Percentiles rank a stretch among this genome's conserved stretches.
Evolutionary conservation across 2,329 filamentous ascomycete species (phyloP).

Genomic region (Epicoccum sorghinum): DNA sequence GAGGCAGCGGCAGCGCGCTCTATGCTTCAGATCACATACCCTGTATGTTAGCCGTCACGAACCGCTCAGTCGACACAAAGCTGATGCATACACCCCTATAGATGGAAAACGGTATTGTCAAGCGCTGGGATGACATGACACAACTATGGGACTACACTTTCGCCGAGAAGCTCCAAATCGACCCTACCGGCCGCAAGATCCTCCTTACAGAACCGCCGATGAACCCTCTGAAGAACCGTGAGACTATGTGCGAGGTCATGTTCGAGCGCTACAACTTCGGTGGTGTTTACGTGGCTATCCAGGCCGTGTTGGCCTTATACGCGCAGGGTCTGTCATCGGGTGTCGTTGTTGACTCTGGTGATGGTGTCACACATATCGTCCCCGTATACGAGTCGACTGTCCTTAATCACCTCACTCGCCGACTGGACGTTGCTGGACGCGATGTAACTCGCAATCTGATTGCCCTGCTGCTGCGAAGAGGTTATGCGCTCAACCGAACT

Average conservation of each 20-base stretch:
- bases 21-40: conserved; percentile 98
- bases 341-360: conserved; percentile 98
- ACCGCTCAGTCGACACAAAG: conserved; percentile 21
- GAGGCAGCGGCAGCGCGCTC: conserved; percentile 94
- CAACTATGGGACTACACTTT: conserved; percentile 99
- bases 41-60: conserved; percentile 58
- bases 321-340: conserved; percentile 85
- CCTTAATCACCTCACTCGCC: conserved; percentile 92
- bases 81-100: conserved; percentile 48
- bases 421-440: conserved; percentile 92
- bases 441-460: conserved; percentile 99
- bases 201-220: conserved; percentile 95
- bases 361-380: conserved; percentile 98
- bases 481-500: conserved; percentile 96
- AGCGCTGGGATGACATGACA: conserved; percentile 99
- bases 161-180: conserved; percentile 93
- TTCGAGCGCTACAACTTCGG: conserved; percentile 96
- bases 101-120: conserved; percentile 99
- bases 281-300: conserved; percentile 96
- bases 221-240: conserved; percentile 95
- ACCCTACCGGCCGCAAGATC: conserved; percentile 92
- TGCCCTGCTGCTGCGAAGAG: conserved; percentile 87
- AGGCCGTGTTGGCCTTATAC: conserved; percentile 94
- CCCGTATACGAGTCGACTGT: conserved; percentile 98
- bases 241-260: conserved; percentile 99